Percentiles rank a stretch among this genome's conserved stretches.
Conservation (phyloP, 257 asterid genomes). For the Primulina eburnea region DNA sequence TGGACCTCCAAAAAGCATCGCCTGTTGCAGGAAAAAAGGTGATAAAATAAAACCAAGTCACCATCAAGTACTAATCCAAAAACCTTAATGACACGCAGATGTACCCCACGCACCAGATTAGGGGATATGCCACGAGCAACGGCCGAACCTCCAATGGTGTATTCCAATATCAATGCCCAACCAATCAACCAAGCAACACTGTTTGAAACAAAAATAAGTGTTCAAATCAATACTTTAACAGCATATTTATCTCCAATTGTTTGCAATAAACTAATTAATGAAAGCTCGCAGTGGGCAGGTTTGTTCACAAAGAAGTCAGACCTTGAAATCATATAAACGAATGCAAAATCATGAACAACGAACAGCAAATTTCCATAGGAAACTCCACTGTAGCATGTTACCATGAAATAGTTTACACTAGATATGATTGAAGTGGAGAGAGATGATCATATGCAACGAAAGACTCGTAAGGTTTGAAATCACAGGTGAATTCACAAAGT, state of each 20-base stretch:
- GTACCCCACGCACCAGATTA: slow-evolving; percentile 69
- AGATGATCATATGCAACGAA: not conserved
- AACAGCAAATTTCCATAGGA: not conserved
- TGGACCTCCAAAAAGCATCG: slow-evolving; percentile 86
- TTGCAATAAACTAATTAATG: not conserved
- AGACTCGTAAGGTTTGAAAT: slow-evolving; percentile 11
- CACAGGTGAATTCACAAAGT: not conserved
- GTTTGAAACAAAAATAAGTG: slow-evolving; percentile 28
- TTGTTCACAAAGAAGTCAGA: slow-evolving; percentile 10
- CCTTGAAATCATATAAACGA: not conserved
- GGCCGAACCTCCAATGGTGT: slow-evolving; percentile 97
- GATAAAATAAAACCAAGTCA: slow-evolving; percentile 17
- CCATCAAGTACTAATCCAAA: not conserved
- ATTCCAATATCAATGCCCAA: slow-evolving; percentile 92
- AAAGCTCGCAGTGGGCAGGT: not conserved
- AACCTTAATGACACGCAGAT: not conserved
- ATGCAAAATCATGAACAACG: not conserved
- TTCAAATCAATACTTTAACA: slow-evolving; percentile 15
- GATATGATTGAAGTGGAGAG: not conserved
- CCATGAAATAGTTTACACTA: not conserved
- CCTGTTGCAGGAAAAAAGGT: slow-evolving; percentile 42
- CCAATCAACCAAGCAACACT: slow-evolving; percentile 98
- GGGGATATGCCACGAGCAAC: slow-evolving; percentile 99
- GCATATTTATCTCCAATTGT: not conserved
- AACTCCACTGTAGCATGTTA: not conserved